Evolutionary conservation across 139 green algal species (phyloP).

Genomic region (Chlamydomonas urium): DNA sequence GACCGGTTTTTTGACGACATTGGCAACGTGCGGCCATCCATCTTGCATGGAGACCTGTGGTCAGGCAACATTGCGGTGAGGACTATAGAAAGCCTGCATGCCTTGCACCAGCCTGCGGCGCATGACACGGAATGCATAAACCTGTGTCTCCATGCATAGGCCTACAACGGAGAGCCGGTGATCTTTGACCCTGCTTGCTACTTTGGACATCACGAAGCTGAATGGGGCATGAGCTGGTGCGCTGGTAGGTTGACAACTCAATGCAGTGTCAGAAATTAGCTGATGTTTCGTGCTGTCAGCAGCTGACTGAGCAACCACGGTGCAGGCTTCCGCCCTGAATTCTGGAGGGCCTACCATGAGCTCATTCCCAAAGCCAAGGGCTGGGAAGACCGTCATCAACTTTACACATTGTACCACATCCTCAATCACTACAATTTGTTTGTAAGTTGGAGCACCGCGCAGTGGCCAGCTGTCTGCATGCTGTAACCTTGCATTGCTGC

Average conservation of each 20-base stretch:
- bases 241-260: conserved; percentile 37
- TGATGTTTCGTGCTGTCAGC: not conserved
- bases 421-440: conserved; percentile 94
- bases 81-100: conserved; percentile 15
- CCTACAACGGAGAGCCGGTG: conserved; percentile 49
- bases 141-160: no score
- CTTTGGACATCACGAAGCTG: conserved; percentile 92
- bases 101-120: no score
- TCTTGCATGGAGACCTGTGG: conserved; percentile 97
- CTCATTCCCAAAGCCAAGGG: conserved; percentile 23
- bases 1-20: conserved; percentile 73
- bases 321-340: conserved; percentile 39
- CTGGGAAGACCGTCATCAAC: conserved; percentile 58
- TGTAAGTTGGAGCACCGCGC: conserved; percentile 51
- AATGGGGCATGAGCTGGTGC: conserved; percentile 96
- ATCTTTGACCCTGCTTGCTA: conserved; percentile 78
- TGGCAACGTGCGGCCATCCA: conserved; percentile 38
- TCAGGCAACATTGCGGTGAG: conserved; percentile 84
- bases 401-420: conserved; percentile 85
- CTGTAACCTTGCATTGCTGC: no score
- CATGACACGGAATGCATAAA: no score
- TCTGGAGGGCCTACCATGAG: conserved; percentile 35
- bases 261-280: not conserved
- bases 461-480: no score
- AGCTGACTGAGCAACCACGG: not conserved